These are phyloP conservation scores for Fennellomyces sp. DNA, from an alignment of 371 early-diverging fungal species.

Conservation along the genomic window DNA sequence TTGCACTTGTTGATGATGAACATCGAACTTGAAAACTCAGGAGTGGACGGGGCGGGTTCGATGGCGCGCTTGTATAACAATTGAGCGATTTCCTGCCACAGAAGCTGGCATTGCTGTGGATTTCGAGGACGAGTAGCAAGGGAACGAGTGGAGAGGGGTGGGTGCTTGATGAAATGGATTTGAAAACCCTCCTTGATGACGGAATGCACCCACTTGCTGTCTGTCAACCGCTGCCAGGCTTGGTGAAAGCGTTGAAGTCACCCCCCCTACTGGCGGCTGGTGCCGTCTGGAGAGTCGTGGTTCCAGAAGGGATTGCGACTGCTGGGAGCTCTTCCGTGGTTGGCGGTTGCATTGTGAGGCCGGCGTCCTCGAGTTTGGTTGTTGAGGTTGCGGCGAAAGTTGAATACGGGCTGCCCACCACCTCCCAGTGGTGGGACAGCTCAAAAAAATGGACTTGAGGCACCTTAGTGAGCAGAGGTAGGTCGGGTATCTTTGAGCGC, in stretches of 20 bases:
- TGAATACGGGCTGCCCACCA: background rate
- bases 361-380: background rate
- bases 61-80: constrained; percentile 2
- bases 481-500: background rate
- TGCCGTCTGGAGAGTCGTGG: too few relatives aligned
- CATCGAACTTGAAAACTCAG: constrained; percentile 15
- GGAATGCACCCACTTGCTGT: constrained; percentile 1
- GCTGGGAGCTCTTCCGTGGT: background rate
- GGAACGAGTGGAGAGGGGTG: background rate
- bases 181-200: background rate
- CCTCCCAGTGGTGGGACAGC: background rate
- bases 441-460: background rate
- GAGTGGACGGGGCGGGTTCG: constrained; percentile 4
- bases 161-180: background rate
- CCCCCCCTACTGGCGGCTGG: background rate
- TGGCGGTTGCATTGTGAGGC: background rate
- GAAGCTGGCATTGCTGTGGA: background rate
- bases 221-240: background rate
- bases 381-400: background rate
- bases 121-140: background rate
- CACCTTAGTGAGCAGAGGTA: background rate
- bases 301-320: too few relatives aligned
- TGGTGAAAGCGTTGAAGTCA: background rate
- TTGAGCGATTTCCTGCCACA: constrained; percentile 2
- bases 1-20: constrained; percentile 27